Conservation (phyloP, 2,329 filamentous ascomycete genomes). For the Chaetomiaceae sp. region DNA sequence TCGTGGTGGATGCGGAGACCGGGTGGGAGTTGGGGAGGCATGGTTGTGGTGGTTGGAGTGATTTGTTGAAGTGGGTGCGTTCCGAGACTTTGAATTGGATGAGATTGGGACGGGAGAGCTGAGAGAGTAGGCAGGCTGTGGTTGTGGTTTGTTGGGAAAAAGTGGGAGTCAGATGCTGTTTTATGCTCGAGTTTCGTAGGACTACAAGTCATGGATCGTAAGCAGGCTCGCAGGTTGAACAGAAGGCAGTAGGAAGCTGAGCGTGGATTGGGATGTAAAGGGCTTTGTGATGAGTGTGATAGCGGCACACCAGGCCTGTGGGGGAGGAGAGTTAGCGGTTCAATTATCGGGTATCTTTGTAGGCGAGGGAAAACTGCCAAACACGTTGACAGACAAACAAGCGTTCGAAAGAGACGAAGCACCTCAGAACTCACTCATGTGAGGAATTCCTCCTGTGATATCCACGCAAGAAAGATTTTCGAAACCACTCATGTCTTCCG, state of each 20-base stretch:
- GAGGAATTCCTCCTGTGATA: too few relatives aligned
- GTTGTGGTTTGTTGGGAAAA: neutral
- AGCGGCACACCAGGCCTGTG: neutral
- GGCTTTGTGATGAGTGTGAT: neutral
- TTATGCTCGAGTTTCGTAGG: neutral
- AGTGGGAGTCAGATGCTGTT: neutral
- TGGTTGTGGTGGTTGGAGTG: slow-evolving; percentile 2
- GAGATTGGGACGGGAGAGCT: neutral
- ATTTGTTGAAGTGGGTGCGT: neutral
- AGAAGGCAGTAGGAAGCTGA: neutral
- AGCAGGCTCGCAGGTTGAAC: too few relatives aligned
- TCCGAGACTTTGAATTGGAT: neutral
- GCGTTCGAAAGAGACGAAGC: too few relatives aligned
- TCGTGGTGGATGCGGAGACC: slow-evolving; percentile 11
- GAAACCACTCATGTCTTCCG: neutral
- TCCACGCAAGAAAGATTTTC: too few relatives aligned
- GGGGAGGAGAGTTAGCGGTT: neutral
- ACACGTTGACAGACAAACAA: too few relatives aligned
- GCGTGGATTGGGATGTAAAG: neutral
- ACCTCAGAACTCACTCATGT: neutral
- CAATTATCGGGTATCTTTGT: neutral
- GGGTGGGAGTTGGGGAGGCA: slow-evolving; percentile 16
- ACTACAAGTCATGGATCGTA: too few relatives aligned
- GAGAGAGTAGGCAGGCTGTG: neutral
- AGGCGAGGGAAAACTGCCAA: too few relatives aligned